Evolutionary conservation across 1,284 basidiomycete species (phyloP).

Genomic region (Rhodotorula sp.): DNA sequence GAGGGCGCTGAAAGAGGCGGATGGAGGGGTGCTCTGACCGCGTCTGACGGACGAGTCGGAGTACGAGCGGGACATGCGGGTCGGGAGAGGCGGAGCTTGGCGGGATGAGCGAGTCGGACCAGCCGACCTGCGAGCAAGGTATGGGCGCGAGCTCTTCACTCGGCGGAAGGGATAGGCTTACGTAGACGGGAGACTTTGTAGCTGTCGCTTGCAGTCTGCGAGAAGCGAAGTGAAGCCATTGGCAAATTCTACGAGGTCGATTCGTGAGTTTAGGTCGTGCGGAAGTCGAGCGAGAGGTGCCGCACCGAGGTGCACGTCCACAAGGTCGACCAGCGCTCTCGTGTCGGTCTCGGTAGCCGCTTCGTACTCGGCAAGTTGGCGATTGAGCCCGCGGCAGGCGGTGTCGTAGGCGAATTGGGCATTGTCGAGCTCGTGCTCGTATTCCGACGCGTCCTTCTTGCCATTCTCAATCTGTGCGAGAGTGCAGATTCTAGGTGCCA

Average conservation of each 20-base stretch:
- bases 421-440: constrained; percentile 24
- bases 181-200: not conserved
- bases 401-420: constrained; percentile 19
- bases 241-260: not conserved
- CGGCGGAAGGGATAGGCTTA: too few relatives aligned
- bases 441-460: constrained; percentile 24
- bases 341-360: not conserved
- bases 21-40: not conserved
- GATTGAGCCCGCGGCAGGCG: not conserved
- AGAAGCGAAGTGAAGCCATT: constrained; percentile 4
- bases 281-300: not conserved
- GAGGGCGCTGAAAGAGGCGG: constrained; percentile 11
- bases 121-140: not conserved
- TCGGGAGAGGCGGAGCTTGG: not conserved
- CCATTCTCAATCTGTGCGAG: constrained; percentile 12
- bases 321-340: not conserved
- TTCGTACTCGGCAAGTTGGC: constrained; percentile 8
- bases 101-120: constrained; percentile 4
- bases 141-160: not conserved
- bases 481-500: not conserved
- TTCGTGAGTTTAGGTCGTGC: not conserved
- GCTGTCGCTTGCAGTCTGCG: not conserved
- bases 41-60: constrained; percentile 22
- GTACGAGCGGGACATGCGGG: constrained; percentile 26
- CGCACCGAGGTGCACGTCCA: constrained; percentile 16